These are phyloP conservation scores for Forsythia suspensa DNA, from an alignment of 257 asterid species.

Conservation along the genomic window DNA sequence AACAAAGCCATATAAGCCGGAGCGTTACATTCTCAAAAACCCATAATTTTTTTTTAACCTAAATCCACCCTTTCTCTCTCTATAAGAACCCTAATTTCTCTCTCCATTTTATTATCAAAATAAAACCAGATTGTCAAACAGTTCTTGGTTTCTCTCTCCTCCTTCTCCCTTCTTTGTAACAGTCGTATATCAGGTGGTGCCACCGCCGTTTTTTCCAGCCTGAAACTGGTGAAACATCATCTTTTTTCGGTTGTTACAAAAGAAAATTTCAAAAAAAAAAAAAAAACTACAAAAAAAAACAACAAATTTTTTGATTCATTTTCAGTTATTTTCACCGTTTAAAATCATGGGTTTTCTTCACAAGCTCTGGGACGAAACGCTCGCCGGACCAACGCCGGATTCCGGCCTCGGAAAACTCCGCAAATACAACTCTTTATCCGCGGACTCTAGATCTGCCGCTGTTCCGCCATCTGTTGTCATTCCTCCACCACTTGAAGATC, in stretches of 20 bases:
- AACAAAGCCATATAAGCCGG: conserved; percentile 24
- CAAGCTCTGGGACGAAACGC: conserved; percentile 83
- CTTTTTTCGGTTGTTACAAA: conserved; percentile 75
- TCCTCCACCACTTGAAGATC: conserved; percentile 25
- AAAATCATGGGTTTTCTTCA: conserved; percentile 77
- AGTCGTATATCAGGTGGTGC: conserved; percentile 64
- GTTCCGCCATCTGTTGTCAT: conserved; percentile 1
- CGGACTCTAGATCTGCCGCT: conserved; percentile 20
- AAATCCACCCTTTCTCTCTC: not conserved
- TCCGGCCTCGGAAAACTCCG: conserved; percentile 72
- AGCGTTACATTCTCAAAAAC: conserved; percentile 23
- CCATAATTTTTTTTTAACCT: conserved; percentile 23
- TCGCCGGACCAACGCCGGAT: conserved; percentile 83
- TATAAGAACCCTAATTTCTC: conserved; percentile 31
- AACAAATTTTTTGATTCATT: not conserved
- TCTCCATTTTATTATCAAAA: conserved; percentile 12
- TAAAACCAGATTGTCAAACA: not conserved
- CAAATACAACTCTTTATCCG: conserved; percentile 58
- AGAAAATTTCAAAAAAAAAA: conserved; percentile 14
- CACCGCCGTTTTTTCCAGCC: conserved; percentile 18
- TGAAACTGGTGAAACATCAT: conserved; percentile 30
- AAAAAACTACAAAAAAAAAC: not conserved
- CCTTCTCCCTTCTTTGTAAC: conserved; percentile 50
- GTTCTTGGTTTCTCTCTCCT: conserved; percentile 11
- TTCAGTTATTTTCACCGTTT: not conserved